Conservation (phyloP, 768 basidiomycete species). For the Leccinum incarnatum region DNA sequence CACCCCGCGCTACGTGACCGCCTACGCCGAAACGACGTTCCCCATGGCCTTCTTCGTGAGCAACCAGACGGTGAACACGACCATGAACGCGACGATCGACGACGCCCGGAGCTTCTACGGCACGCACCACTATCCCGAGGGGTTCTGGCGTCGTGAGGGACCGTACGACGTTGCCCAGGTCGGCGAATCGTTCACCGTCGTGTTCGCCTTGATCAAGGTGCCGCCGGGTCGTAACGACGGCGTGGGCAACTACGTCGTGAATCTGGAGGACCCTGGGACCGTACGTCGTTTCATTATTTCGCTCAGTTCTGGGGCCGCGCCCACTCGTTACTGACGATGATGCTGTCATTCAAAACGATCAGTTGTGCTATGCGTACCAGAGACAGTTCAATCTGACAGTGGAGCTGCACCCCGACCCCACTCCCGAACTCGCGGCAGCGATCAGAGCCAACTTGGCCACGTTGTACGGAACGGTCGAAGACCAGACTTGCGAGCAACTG, state of each 20-base stretch:
- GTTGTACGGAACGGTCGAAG: constrained; percentile 9
- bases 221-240: constrained; percentile 20
- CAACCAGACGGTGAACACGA: constrained; percentile 21
- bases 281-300: constrained; percentile 7
- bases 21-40: constrained; percentile 22
- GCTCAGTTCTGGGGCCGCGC: too few relatives aligned
- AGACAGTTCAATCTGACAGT: constrained; percentile 20
- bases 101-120: too few relatives aligned
- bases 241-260: constrained; percentile 13
- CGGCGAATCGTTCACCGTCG: background rate
- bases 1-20: constrained; percentile 18
- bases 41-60: constrained; percentile 26
- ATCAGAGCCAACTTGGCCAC: constrained; percentile 23
- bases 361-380: constrained; percentile 22
- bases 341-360: too few relatives aligned
- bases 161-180: constrained; percentile 10
- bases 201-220: constrained; percentile 3
- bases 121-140: background rate
- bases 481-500: constrained; percentile 13
- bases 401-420: constrained; percentile 23
- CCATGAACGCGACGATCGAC: constrained; percentile 12
- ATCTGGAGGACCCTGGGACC: constrained; percentile 8
- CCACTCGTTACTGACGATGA: background rate
- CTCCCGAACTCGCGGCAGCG: constrained; percentile 16
- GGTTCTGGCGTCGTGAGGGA: background rate